Evolutionary conservation across 2,329 filamentous ascomycete species (phyloP).

Genomic region (Penicillium sp.): DNA sequence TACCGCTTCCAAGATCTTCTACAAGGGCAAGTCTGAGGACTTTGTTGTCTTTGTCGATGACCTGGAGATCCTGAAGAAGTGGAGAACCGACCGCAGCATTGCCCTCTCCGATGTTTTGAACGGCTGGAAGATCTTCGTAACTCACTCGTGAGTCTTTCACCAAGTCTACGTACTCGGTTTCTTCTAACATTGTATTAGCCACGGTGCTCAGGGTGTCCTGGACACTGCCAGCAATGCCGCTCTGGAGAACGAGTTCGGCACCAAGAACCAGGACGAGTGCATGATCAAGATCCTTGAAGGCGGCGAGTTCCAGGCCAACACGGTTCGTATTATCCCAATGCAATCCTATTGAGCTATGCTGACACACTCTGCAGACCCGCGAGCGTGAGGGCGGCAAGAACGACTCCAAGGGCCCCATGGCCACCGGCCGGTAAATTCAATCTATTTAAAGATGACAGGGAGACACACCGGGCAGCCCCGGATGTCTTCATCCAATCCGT

Average conservation of each 20-base stretch:
- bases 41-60: conserved; percentile 58
- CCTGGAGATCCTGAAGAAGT: conserved; percentile 67
- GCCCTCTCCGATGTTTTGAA: conserved; percentile 83
- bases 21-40: conserved; percentile 71
- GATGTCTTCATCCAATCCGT: background rate
- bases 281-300: conserved; percentile 78
- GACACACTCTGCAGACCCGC: conserved; percentile 21
- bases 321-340: conserved; percentile 47
- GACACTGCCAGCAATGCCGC: conserved; percentile 72
- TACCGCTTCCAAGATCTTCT: conserved; percentile 74
- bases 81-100: conserved; percentile 74
- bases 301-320: conserved; percentile 64
- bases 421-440: conserved; percentile 18
- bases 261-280: conserved; percentile 72
- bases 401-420: conserved; percentile 22
- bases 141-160: conserved; percentile 69
- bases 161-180: no score
- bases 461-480: background rate
- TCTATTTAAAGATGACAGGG: background rate
- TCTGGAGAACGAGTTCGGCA: conserved; percentile 86
- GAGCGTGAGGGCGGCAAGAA: conserved; percentile 35
- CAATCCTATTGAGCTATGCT: background rate
- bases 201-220: conserved; percentile 77
- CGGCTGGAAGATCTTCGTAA: conserved; percentile 84
- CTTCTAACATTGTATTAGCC: conserved; percentile 53